These are phyloP conservation scores for Irpex lacteus DNA, from an alignment of 1,284 basidiomycete species.

Conservation along the genomic window DNA sequence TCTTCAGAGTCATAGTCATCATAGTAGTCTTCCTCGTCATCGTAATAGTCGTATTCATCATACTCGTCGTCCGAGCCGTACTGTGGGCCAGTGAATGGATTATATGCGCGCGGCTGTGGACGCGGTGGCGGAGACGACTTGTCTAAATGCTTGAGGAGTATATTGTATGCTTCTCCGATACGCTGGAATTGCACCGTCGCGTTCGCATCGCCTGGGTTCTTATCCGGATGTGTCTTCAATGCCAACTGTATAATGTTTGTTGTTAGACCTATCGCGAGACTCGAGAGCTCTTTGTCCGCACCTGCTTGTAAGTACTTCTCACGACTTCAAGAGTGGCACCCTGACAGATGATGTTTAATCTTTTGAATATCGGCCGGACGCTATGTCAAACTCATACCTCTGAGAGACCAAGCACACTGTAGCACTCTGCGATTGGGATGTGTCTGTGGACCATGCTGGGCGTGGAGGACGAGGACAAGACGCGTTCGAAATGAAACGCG, in stretches of 20 bases:
- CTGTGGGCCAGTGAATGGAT: constrained; percentile 19
- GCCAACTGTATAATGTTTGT: constrained; percentile 44
- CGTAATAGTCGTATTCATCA: constrained; percentile 28
- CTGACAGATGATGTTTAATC: constrained; percentile 31
- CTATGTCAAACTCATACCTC: constrained; percentile 37
- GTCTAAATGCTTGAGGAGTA: constrained; percentile 55
- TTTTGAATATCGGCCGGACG: constrained; percentile 8
- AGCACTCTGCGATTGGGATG: constrained; percentile 45
- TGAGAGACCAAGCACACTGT: constrained; percentile 53
- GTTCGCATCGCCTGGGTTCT: constrained; percentile 59
- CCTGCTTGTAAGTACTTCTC: constrained; percentile 67
- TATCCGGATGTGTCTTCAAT: constrained; percentile 70
- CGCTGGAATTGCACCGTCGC: constrained; percentile 69
- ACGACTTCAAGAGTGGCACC: constrained; percentile 59
- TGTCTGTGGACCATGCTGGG: constrained; percentile 35
- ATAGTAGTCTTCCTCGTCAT: constrained; percentile 32
- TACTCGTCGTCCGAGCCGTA: constrained; percentile 33
- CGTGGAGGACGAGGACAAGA: neutral
- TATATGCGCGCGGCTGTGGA: constrained; percentile 16
- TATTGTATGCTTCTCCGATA: constrained; percentile 64
- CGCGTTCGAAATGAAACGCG: neutral
- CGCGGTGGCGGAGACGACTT: constrained; percentile 27
- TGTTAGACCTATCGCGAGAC: neutral
- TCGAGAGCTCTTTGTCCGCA: constrained; percentile 22
- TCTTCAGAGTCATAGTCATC: constrained; percentile 34